Evolutionary conservation across 2,329 filamentous ascomycete genomes (phyloP), one percentile per base, ranked within the genome.

Genomic region (Xenoacremonium recifei): DNA sequence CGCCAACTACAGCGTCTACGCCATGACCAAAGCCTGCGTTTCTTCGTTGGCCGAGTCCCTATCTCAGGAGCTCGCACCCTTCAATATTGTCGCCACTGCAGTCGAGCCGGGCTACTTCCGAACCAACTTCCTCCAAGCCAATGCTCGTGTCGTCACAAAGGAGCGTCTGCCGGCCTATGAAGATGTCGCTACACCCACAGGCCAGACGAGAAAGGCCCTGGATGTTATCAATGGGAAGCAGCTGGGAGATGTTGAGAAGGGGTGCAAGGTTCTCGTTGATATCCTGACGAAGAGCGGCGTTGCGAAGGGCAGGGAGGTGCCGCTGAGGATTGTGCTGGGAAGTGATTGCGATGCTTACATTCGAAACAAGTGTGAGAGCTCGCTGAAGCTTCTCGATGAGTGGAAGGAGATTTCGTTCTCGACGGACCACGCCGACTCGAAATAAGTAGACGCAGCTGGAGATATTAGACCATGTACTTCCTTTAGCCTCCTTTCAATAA

Each of bases 101-200:
- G 59, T 79, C 3, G 75, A 77, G 45, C 75, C 76, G 0, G 77
- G 76, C 0, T 73, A 74, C 43, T 79, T 80, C 53, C 69, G 76
- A 3, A 80, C 75, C 0, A 60, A 55, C 0, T 72, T 80, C 37
- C 63, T 79, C 6, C 66, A 69, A 39, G 46, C 58, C 0, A 65
- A 61, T 0, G 60, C 55, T 2, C 55, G 48, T 33, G 59, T 51
- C 0, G 40, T 48, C 1, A 54, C 58, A 0, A 44, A 59, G 35
- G 57, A 63, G 12, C 59, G 66, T 1, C 50, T 65, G 3, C 63
- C 64, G 5, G 61, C 52, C 0, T 68, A 67, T 37, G 51, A 56
- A 2, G 60, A 59, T 6, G 58, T 56, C 39, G 29, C 11, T 3
- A 64, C 60, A 18, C 54, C 65, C 0, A 53, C 61, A 7, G 63